Conservation (phyloP, 257 asterid genomes). For the Buddleja alternifolia region DNA sequence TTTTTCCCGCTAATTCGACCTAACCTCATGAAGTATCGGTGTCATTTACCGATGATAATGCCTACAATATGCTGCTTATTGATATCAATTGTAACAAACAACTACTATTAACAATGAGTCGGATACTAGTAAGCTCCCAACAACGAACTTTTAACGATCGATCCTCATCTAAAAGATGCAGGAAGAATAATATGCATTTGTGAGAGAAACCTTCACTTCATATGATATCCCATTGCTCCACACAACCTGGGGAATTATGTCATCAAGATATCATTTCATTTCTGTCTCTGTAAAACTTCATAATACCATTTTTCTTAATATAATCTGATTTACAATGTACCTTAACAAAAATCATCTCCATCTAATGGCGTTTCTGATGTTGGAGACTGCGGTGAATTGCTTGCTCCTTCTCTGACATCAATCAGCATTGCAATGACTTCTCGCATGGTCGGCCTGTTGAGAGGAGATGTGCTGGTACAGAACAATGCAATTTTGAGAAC, state of each 20-base stretch:
- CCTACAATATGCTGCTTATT: too few relatives aligned
- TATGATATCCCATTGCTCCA: slow-evolving; percentile 23
- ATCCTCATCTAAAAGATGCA: not conserved
- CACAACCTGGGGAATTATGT: slow-evolving; percentile 23
- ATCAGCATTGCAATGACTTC: slow-evolving; percentile 77
- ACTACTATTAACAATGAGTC: slow-evolving; percentile 21
- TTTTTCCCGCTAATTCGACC: too few relatives aligned
- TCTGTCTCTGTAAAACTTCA: not conserved
- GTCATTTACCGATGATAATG: too few relatives aligned
- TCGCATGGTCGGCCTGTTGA: slow-evolving; percentile 80
- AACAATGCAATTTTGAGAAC: slow-evolving; percentile 83
- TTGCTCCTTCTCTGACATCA: slow-evolving; percentile 57
- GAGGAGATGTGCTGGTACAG: slow-evolving; percentile 82
- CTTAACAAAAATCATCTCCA: slow-evolving; percentile 47
- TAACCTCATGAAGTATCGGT: too few relatives aligned
- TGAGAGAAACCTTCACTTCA: not conserved
- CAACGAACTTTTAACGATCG: not conserved
- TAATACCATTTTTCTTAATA: not conserved
- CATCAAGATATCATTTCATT: slow-evolving; percentile 12
- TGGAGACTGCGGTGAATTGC: slow-evolving; percentile 51
- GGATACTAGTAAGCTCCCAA: slow-evolving; percentile 10
- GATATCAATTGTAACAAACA: too few relatives aligned
- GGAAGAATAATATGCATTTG: not conserved
- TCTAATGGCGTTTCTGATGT: slow-evolving; percentile 75
- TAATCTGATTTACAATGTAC: not conserved